Evolutionary conservation across 1,139 yeast genomes (phyloP), one percentile per base, ranked within the genome.

Genomic region (Saccharomyces pastorianus): DNA sequence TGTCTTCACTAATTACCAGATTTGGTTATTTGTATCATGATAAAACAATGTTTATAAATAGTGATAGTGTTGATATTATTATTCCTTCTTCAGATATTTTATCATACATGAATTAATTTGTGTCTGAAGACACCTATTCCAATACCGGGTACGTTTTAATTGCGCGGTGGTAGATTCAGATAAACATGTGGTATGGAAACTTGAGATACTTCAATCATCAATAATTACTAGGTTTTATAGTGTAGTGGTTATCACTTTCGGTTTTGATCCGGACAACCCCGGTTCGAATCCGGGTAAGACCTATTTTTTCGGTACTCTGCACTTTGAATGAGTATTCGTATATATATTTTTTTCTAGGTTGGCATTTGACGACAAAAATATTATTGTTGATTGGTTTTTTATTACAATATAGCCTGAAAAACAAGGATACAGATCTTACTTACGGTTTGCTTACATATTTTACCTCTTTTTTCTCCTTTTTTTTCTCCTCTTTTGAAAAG

Each of bases 211-310:
- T 27, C 29, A 5, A 27, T 27, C 29, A 27, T 27, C 29, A 27
- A n/a, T 28, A 28, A 29, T 29, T 29, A 29, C 20, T 17, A 17
- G 52, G 52, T 50, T 50, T 46, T 78, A 78, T 79, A 78, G 82
- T 79, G 82, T 79, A 79, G 82, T 78, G 82, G 83, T 79, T 76
- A 79, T 79, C 82, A 79, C 83, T 75, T 75, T 78, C 81, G 83
- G 82, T 78, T 79, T 77, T 79, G 83, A 78, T 84, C 89, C 90
- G 84, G 75, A 78, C 82, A 83, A 85, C 91, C 89, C 89, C 91
- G 85, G 91, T 85, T 85, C 91, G 91, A 85, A 83, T 84, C 91
- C 90, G 90, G 90, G 89, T 82, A 82, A 83, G 89, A 84, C 89
- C 90, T 84, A 56, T 76, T 76, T 75, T 71, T 28, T 41, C 11